These are phyloP conservation scores for Allomyces arbusculus DNA, from an alignment of 192 early-diverging fungal species.

Conservation along the genomic window DNA sequence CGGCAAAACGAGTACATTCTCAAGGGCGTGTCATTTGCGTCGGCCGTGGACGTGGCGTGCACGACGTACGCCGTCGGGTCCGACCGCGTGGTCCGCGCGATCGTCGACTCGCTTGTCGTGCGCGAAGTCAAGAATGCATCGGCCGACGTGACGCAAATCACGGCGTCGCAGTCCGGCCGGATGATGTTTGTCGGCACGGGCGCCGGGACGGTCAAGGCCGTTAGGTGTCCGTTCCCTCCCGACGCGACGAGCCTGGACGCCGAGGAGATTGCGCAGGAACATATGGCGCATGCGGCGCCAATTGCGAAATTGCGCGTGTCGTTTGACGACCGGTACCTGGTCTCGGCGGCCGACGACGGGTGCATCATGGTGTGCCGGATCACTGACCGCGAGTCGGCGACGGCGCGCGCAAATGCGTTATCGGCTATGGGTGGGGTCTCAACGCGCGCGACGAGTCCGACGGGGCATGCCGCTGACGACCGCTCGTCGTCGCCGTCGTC, in stretches of 20 bases:
- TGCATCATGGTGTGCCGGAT: conserved; percentile 22
- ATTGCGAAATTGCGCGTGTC: conserved; percentile 23
- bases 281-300: conserved; percentile 21
- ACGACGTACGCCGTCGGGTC: conserved; percentile 27
- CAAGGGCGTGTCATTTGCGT: conserved; percentile 23
- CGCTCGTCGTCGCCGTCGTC: neutral
- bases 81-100: conserved; percentile 22
- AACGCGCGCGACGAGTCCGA: neutral
- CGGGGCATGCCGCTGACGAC: neutral
- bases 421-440: no score
- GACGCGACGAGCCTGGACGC: conserved; percentile 11
- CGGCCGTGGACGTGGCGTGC: conserved; percentile 13
- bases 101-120: conserved; percentile 27
- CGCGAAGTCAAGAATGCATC: conserved; percentile 19
- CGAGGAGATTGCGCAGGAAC: conserved; percentile 13
- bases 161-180: conserved; percentile 20
- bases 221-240: conserved; percentile 25
- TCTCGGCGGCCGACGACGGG: conserved; percentile 26
- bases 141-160: conserved; percentile 24
- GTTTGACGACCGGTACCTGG: conserved; percentile 25
- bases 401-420: neutral
- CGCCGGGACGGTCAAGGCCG: conserved; percentile 16
- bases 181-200: conserved; percentile 40
- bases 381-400: conserved; percentile 10
- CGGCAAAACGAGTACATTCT: conserved; percentile 32